Conservation (phyloP, 495 filamentous ascomycete species). For the Antarctomyces pellizariae region DNA sequence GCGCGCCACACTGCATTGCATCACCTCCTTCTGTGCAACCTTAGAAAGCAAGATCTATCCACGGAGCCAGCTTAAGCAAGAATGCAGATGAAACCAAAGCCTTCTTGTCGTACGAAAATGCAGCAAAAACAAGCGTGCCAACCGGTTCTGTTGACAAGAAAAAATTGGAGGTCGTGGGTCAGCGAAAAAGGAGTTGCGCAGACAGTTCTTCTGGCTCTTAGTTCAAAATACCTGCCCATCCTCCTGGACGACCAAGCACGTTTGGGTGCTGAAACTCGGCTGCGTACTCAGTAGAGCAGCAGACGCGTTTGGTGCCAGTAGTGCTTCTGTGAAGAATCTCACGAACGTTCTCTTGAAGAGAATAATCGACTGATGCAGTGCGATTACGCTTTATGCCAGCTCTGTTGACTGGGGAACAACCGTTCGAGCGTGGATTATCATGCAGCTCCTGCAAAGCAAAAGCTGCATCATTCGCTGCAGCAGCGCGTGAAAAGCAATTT, state of each 20-base stretch:
- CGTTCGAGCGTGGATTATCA: constrained; percentile 14
- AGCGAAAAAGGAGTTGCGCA: too few species aligned
- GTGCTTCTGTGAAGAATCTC: too few species aligned
- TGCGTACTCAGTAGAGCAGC: constrained; percentile 27
- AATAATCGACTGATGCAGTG: constrained; percentile 38
- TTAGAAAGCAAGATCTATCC: too few species aligned
- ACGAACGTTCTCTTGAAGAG: constrained; percentile 53
- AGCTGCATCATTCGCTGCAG: constrained; percentile 31
- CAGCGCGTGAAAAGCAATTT: constrained; percentile 19
- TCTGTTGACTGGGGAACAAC: constrained; percentile 13
- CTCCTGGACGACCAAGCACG: constrained; percentile 25
- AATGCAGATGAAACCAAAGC: too few species aligned
- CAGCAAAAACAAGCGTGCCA: too few species aligned
- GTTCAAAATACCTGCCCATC: constrained; percentile 33
- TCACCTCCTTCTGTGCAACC: too few species aligned
- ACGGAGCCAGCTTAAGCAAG: too few species aligned
- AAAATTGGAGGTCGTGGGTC: too few species aligned
- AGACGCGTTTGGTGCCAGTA: constrained; percentile 34
- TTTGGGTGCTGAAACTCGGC: constrained; percentile 3
- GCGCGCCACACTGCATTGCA: too few species aligned
- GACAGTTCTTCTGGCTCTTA: too few species aligned
- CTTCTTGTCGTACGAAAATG: too few species aligned
- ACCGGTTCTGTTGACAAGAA: too few species aligned
- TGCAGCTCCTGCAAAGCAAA: constrained; percentile 42
- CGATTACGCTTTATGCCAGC: constrained; percentile 40